Evolutionary conservation across 169 alveolate species (phyloP).

Genomic region (Cryptosporidium viatorum): DNA sequence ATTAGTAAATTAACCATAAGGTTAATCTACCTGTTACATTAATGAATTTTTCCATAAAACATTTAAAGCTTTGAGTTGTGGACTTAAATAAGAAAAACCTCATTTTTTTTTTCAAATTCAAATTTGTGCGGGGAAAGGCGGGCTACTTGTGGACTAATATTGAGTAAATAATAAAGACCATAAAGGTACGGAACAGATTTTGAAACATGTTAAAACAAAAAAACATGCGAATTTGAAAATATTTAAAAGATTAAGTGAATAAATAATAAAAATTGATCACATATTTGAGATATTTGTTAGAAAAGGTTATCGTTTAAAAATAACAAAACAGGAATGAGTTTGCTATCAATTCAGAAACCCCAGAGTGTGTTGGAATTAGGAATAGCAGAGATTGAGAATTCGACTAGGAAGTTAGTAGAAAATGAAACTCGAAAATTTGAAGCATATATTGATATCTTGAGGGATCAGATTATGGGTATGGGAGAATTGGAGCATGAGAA

Average conservation of each 20-base stretch:
- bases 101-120: constrained; percentile 24
- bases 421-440: constrained; percentile 34
- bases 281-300: constrained; percentile 1
- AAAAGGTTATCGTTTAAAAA: not conserved
- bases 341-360: not conserved
- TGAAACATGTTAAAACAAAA: not conserved
- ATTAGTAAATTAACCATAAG: not conserved
- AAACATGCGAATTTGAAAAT: constrained; percentile 10
- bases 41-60: not conserved
- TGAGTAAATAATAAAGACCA: constrained; percentile 1
- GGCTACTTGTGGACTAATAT: constrained; percentile 58
- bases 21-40: no score
- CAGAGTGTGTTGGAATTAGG: constrained; percentile 7
- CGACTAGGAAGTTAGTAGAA: constrained; percentile 52
- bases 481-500: constrained; percentile 14
- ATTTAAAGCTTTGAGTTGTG: not conserved
- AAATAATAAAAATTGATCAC: not conserved
- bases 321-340: not conserved
- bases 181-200: constrained; percentile 42
- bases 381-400: constrained; percentile 24
- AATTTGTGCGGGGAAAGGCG: constrained; percentile 43
- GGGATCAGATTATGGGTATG: constrained; percentile 27
- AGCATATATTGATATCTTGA: constrained; percentile 45
- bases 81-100: not conserved
- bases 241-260: not conserved